Percentiles rank a stretch among this genome's conserved stretches.
Conservation (phyloP, 495 filamentous ascomycete genomes). For the Thozetella sp. region DNA sequence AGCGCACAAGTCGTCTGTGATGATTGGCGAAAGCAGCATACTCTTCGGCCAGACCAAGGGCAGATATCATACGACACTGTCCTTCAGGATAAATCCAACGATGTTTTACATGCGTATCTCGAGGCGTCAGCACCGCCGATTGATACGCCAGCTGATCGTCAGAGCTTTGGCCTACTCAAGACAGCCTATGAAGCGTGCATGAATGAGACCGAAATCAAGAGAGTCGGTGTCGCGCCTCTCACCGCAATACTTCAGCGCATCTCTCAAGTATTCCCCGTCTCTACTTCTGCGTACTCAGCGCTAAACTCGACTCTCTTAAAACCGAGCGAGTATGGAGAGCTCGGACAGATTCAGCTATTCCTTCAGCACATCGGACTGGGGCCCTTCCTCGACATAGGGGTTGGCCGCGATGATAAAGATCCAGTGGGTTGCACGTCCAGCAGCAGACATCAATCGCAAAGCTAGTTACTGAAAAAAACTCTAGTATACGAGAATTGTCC, state of each 20-base stretch:
- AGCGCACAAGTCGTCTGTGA: not conserved
- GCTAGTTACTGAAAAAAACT: not conserved
- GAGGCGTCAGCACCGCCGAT: not conserved
- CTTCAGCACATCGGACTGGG: not conserved
- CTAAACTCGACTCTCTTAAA: not conserved
- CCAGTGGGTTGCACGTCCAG: not conserved
- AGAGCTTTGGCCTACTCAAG: slow-evolving; percentile 60
- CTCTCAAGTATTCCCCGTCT: not conserved
- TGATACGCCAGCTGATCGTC: slow-evolving; percentile 33
- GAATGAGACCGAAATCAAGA: slow-evolving; percentile 48
- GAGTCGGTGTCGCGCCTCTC: slow-evolving; percentile 46
- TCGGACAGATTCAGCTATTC: not conserved
- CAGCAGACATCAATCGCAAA: too few species aligned
- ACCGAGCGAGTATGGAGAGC: not conserved
- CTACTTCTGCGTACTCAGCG: not conserved
- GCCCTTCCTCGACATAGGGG: not conserved
- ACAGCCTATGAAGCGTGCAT: slow-evolving; percentile 59
- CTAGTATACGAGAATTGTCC: not conserved
- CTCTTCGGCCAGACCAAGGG: slow-evolving; percentile 1
- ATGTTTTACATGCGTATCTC: not conserved
- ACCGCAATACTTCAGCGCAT: slow-evolving; percentile 36
- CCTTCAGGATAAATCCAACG: slow-evolving; percentile 1
- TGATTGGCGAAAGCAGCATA: slow-evolving; percentile 3
- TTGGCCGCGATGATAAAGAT: slow-evolving; percentile 1
- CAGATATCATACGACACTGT: not conserved